Evolutionary conservation across 345 rosid genomes (phyloP).

Genomic region (Eucalyptus guilfoylei): DNA sequence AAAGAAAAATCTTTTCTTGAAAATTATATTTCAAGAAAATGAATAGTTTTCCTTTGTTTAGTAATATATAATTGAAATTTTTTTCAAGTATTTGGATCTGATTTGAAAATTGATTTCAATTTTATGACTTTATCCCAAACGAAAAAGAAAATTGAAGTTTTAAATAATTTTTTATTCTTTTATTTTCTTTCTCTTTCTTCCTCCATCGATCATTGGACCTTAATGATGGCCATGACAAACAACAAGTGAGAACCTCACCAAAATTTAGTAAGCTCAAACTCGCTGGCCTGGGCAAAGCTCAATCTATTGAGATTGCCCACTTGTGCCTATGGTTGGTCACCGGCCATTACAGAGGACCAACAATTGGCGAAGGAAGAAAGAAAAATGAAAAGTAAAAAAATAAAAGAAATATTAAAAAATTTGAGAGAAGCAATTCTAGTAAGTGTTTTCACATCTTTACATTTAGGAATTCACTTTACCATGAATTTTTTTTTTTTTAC

Average conservation of each 20-base stretch:
- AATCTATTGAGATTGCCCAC: rapidly evolving
- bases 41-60: rapidly evolving
- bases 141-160: rapidly evolving
- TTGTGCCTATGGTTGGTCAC: rapidly evolving
- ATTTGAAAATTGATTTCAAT: too few relatives aligned
- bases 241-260: background rate
- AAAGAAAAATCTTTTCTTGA: rapidly evolving
- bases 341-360: rapidly evolving
- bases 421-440: rapidly evolving
- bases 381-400: rapidly evolving
- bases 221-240: rapidly evolving
- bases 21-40: too few relatives aligned
- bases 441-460: too few relatives aligned
- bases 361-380: rapidly evolving
- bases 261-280: too few relatives aligned
- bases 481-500: too few relatives aligned
- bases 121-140: rapidly evolving
- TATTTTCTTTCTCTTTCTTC: too few relatives aligned
- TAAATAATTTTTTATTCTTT: too few relatives aligned
- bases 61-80: too few relatives aligned
- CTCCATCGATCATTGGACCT: rapidly evolving
- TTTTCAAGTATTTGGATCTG: background rate
- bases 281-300: rapidly evolving
- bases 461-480: background rate
- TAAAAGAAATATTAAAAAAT: too few relatives aligned